Conservation (phyloP, 1,284 basidiomycete species). For the Trametes pubescens region DNA sequence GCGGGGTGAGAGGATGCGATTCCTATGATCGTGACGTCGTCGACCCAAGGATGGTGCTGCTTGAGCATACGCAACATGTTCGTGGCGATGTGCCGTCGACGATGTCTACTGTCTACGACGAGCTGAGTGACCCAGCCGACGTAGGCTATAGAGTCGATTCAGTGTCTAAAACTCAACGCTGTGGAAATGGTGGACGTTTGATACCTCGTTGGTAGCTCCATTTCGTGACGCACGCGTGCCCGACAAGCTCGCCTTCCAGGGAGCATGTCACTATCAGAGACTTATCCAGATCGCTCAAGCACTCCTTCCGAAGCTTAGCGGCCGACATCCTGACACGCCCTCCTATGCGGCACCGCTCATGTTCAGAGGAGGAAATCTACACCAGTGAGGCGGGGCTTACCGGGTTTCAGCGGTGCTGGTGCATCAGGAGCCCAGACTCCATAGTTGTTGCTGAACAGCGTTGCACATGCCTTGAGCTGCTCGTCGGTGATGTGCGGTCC, state of each 20-base stretch:
- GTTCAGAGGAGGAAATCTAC: not conserved
- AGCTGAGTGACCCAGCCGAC: slow-evolving; percentile 35
- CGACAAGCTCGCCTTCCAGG: slow-evolving; percentile 17
- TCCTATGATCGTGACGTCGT: slow-evolving; percentile 22
- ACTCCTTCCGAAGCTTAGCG: slow-evolving; percentile 17
- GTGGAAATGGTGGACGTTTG: not conserved
- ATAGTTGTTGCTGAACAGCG: slow-evolving; percentile 30
- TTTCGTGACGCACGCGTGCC: slow-evolving; percentile 32
- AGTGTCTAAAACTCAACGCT: not conserved
- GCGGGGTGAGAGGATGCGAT: slow-evolving; percentile 33
- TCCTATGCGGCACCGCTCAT: slow-evolving; percentile 2
- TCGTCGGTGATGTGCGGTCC: slow-evolving; percentile 23
- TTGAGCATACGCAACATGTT: slow-evolving; percentile 21
- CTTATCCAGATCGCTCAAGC: slow-evolving; percentile 15
- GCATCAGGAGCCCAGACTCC: slow-evolving; percentile 27
- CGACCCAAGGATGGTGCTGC: slow-evolving; percentile 16
- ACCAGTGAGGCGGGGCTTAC: slow-evolving; percentile 1
- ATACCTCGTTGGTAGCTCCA: slow-evolving; percentile 24
- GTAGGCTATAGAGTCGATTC: not conserved
- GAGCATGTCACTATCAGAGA: slow-evolving; percentile 16
- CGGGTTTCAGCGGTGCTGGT: slow-evolving; percentile 17
- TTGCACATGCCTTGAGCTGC: slow-evolving; percentile 27
- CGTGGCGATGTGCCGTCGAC: slow-evolving; percentile 29
- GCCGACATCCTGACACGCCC: slow-evolving; percentile 26
- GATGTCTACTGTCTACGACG: slow-evolving; percentile 24